A percentile compares a stretch with the other conserved stretches of the same genome.
phyloP scores from a whole-genome alignment of 2,329 filamentous ascomycete genomes.

The Nemania sp. region DNA sequence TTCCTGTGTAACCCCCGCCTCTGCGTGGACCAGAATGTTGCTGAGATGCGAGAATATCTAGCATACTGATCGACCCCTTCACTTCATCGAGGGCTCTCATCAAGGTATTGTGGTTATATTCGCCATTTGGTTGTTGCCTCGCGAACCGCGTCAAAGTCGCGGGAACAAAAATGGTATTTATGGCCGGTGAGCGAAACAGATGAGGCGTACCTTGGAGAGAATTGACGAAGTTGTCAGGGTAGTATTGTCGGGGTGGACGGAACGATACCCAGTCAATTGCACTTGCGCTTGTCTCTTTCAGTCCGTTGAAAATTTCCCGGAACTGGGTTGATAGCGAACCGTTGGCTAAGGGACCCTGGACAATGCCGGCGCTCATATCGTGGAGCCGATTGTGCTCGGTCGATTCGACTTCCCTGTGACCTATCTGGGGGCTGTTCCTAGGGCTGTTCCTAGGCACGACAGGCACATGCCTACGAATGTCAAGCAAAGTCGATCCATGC shows the following conservation, averaged over 20 bases:
- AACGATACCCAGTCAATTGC: slow-evolving; percentile 20
- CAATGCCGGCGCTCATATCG: neutral
- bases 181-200: slow-evolving; percentile 3
- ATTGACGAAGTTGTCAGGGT: slow-evolving; percentile 20
- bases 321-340: neutral
- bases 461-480: slow-evolving; percentile 5
- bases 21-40: neutral
- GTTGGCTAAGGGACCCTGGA: neutral
- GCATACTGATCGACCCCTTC: neutral
- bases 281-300: neutral
- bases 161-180: slow-evolving; percentile 6
- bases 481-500: slow-evolving; percentile 20
- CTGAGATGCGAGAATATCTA: neutral
- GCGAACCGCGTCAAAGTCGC: neutral
- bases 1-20: neutral
- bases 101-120: neutral
- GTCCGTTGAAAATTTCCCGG: neutral
- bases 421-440: neutral
- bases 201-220: slow-evolving; percentile 16
- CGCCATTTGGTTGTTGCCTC: neutral
- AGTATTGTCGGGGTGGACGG: slow-evolving; percentile 18
- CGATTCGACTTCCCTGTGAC: neutral
- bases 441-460: neutral
- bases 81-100: neutral
- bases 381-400: neutral